Evolutionary conservation across 306 rosid genomes (phyloP).

Genomic region (Inga leiocalycina): DNA sequence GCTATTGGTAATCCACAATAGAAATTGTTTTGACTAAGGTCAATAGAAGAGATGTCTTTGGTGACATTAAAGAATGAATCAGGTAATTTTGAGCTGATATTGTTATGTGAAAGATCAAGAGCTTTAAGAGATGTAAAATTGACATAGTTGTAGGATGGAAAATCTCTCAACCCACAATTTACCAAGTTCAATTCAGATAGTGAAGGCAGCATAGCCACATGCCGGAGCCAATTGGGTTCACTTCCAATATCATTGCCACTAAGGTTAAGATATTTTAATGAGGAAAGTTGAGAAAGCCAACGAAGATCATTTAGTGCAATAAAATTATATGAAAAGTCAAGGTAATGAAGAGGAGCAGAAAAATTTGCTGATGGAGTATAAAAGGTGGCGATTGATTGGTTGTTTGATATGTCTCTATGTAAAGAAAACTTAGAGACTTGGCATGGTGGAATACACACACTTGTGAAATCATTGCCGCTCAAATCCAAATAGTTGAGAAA

Average conservation of each 20-base stretch:
- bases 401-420: too few species aligned
- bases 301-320: not conserved
- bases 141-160: not conserved
- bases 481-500: conserved; percentile 14
- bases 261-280: not conserved
- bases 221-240: not conserved
- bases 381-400: too few species aligned
- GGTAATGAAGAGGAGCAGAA: too few species aligned
- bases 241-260: not conserved
- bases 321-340: too few species aligned
- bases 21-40: not conserved
- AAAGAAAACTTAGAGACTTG: too few species aligned
- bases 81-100: not conserved
- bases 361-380: too few species aligned
- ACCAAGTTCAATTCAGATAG: not conserved
- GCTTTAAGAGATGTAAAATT: not conserved
- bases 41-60: not conserved
- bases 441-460: not conserved
- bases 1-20: conserved; percentile 27
- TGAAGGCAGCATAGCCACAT: not conserved
- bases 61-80: not conserved
- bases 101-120: not conserved
- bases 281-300: not conserved
- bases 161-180: not conserved
- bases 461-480: fast-evolving